Evolutionary conservation across 176 grass and related monocot species (phyloP).

Genomic region (Secale cereale): DNA sequence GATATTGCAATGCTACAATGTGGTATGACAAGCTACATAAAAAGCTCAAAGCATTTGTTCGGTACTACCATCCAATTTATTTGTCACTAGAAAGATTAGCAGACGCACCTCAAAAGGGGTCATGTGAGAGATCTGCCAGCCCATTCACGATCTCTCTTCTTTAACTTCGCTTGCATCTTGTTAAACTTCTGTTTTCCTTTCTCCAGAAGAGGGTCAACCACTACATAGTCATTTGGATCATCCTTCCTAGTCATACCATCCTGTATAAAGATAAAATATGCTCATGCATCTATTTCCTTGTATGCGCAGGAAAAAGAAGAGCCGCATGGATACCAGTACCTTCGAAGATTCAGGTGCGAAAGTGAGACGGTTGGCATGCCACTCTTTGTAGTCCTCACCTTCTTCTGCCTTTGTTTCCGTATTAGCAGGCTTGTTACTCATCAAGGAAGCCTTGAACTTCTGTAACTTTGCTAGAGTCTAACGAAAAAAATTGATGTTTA

Average conservation of each 20-base stretch:
- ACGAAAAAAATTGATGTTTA: slow-evolving; percentile 13
- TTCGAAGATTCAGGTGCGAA: slow-evolving; percentile 65
- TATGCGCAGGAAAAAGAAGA: not conserved
- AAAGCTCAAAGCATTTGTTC: not conserved
- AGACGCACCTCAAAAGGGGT: slow-evolving; percentile 26
- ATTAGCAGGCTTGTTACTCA: slow-evolving; percentile 40
- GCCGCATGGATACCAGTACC: slow-evolving; percentile 28
- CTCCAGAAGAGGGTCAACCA: slow-evolving; percentile 91
- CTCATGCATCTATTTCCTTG: slow-evolving; percentile 11
- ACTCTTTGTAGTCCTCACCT: slow-evolving; percentile 57
- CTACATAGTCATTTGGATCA: slow-evolving; percentile 91
- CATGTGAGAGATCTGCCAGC: slow-evolving; percentile 96
- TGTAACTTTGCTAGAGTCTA: slow-evolving; percentile 81
- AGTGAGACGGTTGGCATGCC: slow-evolving; percentile 54
- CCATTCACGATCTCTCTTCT: slow-evolving; percentile 81
- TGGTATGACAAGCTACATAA: not conserved
- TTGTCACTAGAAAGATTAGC: not conserved
- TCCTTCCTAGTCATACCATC: slow-evolving; percentile 81
- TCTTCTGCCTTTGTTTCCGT: slow-evolving; percentile 38
- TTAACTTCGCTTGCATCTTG: slow-evolving; percentile 91
- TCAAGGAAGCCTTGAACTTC: slow-evolving; percentile 67
- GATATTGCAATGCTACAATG: not conserved
- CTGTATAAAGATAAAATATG: slow-evolving; percentile 34
- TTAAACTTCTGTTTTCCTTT: slow-evolving; percentile 99
- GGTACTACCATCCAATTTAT: not conserved